phyloP scores from a whole-genome alignment of 2,329 filamentous ascomycete species.

The Nannizziopsis barbatae region DNA sequence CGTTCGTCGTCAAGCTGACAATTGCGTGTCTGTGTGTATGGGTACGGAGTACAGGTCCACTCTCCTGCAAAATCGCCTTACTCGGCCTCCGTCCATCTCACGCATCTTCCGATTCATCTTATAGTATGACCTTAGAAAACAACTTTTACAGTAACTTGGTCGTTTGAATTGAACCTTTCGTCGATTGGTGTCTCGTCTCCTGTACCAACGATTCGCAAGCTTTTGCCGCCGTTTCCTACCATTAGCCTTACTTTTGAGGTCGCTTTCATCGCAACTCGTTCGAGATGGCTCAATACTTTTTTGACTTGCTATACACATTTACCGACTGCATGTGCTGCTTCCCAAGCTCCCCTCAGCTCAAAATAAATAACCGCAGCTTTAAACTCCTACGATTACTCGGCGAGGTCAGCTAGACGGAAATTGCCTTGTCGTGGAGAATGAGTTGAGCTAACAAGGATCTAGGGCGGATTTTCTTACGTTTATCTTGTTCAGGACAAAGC shows the following conservation, averaged over 20 bases:
- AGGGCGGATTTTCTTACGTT: constrained; percentile 97
- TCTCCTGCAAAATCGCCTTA: too few species aligned
- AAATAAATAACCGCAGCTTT: constrained; percentile 89
- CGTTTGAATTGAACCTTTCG: too few species aligned
- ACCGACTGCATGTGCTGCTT: constrained; percentile 96
- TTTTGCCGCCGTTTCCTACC: neutral
- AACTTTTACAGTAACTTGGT: too few species aligned
- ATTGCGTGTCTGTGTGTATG: too few species aligned
- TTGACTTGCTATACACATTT: constrained; percentile 82
- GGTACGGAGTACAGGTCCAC: too few species aligned
- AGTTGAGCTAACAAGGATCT: constrained; percentile 8
- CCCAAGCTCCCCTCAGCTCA: constrained; percentile 81
- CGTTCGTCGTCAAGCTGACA: too few species aligned
- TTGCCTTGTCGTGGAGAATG: neutral
- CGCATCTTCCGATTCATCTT: too few species aligned
- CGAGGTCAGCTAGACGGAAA: constrained; percentile 50
- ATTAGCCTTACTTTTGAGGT: too few species aligned
- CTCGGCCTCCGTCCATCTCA: too few species aligned
- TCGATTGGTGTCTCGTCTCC: neutral
- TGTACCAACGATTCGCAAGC: neutral
- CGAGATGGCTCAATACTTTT: constrained; percentile 67
- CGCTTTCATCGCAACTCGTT: neutral
- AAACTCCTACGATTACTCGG: constrained; percentile 89
- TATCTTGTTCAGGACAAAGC: constrained; percentile 92
- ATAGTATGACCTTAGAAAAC: too few species aligned